Percentiles rank a stretch among this genome's conserved stretches.
Conservation (phyloP, 345 rosid genomes). For the Balakata baccata region DNA sequence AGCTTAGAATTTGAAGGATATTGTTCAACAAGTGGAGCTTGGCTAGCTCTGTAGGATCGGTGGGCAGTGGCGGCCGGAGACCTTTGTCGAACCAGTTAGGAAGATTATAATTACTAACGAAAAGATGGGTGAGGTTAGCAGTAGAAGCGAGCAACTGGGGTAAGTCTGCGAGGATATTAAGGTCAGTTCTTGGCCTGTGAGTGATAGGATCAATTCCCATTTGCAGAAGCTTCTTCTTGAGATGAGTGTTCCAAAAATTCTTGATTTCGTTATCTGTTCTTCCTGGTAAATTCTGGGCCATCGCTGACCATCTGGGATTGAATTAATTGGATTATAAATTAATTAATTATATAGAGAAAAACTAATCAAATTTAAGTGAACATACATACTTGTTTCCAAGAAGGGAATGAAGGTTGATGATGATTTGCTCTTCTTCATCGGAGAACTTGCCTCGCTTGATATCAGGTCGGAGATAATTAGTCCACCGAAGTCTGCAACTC, state of each 20-base stretch:
- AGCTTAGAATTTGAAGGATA: slow-evolving; percentile 42
- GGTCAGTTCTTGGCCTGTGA: slow-evolving; percentile 69
- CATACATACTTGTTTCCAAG: slow-evolving; percentile 65
- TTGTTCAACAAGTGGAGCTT: slow-evolving; percentile 50
- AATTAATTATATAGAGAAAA: too few relatives aligned
- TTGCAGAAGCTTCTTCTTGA: slow-evolving; percentile 71
- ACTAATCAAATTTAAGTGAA: too few relatives aligned
- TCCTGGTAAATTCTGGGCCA: slow-evolving; percentile 69
- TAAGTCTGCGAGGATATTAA: slow-evolving; percentile 45
- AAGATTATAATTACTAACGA: slow-evolving; percentile 18
- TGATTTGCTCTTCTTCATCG: slow-evolving; percentile 64
- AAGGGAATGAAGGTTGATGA: slow-evolving; percentile 61
- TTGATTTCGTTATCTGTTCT: slow-evolving; percentile 76
- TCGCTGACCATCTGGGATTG: slow-evolving; percentile 67
- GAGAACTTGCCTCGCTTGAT: slow-evolving; percentile 74
- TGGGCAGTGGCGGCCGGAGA: slow-evolving; percentile 13
- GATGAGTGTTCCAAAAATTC: slow-evolving; percentile 79
- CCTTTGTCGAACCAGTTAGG: background rate
- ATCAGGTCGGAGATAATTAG: slow-evolving; percentile 75
- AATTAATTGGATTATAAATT: too few relatives aligned
- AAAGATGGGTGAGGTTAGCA: slow-evolving; percentile 40
- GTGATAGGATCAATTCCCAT: slow-evolving; percentile 83
- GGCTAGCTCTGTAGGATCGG: slow-evolving; percentile 54
- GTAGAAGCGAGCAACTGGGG: slow-evolving; percentile 59
- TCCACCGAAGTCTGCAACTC: slow-evolving; percentile 80